phyloP scores from a whole-genome alignment of 495 filamentous ascomycete species.

The Penicillium alfredii region DNA sequence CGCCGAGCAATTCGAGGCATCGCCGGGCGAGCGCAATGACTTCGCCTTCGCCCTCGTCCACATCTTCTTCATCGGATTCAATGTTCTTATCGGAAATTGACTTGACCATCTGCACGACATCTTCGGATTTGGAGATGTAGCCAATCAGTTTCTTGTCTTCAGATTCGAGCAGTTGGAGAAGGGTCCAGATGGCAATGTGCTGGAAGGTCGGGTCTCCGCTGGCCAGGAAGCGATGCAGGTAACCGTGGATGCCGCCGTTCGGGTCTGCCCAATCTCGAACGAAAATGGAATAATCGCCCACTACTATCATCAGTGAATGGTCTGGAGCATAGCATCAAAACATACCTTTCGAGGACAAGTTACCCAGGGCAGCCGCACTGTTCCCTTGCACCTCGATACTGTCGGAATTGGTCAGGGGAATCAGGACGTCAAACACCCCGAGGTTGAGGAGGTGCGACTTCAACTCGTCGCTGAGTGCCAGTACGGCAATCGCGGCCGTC shows the following conservation, averaged over 20 bases:
- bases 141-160: conserved; percentile 80
- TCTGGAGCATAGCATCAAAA: conserved; percentile 2
- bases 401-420: conserved; percentile 87
- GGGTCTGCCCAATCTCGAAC: conserved; percentile 89
- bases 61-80: conserved; percentile 84
- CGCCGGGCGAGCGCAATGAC: conserved; percentile 87
- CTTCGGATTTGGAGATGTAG: conserved; percentile 78
- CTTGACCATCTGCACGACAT: conserved; percentile 85
- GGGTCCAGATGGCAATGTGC: conserved; percentile 97
- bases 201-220: conserved; percentile 97
- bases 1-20: conserved; percentile 79
- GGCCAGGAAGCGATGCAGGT: conserved; percentile 83
- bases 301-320: conserved; percentile 41
- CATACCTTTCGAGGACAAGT: conserved; percentile 93
- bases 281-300: conserved; percentile 95
- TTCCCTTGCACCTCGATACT: conserved; percentile 98
- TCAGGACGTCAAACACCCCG: conserved; percentile 93
- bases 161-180: conserved; percentile 91
- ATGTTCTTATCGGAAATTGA: conserved; percentile 83
- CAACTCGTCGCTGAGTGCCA: conserved; percentile 91
- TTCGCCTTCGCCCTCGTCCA: conserved; percentile 90
- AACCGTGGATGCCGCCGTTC: conserved; percentile 90
- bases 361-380: conserved; percentile 91
- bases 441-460: conserved; percentile 87
- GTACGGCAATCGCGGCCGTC: conserved; percentile 97